These are phyloP conservation scores for Chrysosphaeria jannelii DNA, from an alignment of 2,329 filamentous ascomycete genomes.

Conservation along the genomic window DNA sequence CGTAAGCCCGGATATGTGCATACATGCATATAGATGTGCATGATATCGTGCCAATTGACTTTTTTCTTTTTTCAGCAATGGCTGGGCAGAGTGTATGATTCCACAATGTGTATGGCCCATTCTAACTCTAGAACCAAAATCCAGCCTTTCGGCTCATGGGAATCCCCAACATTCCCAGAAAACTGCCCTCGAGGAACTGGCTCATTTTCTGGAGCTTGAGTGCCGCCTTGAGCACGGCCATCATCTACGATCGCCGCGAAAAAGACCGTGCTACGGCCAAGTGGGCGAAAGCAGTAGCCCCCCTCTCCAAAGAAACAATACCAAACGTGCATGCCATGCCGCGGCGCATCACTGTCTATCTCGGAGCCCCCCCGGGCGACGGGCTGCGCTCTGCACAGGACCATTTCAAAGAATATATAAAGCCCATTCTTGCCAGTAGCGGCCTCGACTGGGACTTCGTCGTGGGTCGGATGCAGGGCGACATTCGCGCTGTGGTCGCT, in stretches of 20 bases:
- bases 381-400: conserved; percentile 62
- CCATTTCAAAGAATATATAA: conserved; percentile 87
- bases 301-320: conserved; percentile 53
- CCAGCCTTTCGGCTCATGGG: conserved; percentile 55
- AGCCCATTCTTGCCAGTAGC: conserved; percentile 68
- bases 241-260: conserved; percentile 79
- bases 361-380: conserved; percentile 67
- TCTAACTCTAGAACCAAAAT: conserved; percentile 19
- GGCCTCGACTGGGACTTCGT: conserved; percentile 91
- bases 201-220: conserved; percentile 72
- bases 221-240: conserved; percentile 44
- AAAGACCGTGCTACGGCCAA: conserved; percentile 62
- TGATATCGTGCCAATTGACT: too few species aligned
- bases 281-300: conserved; percentile 64
- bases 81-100: too few species aligned
- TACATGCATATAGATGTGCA: too few species aligned
- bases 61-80: too few species aligned
- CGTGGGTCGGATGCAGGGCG: conserved; percentile 75
- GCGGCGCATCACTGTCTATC: conserved; percentile 58
- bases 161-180: conserved; percentile 53
- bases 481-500: conserved; percentile 61
- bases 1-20: too few species aligned
- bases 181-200: conserved; percentile 88
- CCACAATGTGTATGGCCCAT: too few species aligned
- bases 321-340: conserved; percentile 36